phyloP scores from a whole-genome alignment of 768 basidiomycete species.

The Podaxis sp. region DNA sequence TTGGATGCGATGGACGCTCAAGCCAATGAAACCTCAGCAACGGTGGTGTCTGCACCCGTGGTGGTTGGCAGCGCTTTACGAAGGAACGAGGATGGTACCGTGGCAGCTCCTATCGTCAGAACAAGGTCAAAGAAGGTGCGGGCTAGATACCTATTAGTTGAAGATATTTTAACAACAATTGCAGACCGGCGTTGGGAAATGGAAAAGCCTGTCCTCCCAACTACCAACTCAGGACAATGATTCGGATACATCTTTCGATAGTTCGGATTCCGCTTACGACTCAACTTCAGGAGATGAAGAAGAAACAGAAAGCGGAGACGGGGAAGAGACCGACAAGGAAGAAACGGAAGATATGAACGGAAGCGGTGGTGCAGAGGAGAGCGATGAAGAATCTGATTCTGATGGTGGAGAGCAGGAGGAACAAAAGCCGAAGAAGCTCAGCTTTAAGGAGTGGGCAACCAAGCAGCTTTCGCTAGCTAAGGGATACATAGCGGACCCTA shows the following conservation, averaged over 20 bases:
- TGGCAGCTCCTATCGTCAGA: conserved; percentile 48
- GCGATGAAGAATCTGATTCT: conserved; percentile 17
- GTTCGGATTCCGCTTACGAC: conserved; percentile 67
- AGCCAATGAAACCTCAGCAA: conserved; percentile 15
- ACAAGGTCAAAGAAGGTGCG: conserved; percentile 33
- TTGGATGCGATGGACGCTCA: conserved; percentile 13
- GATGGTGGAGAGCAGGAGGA: conserved; percentile 21
- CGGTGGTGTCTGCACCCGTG: conserved; percentile 20
- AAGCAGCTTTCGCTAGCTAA: conserved; percentile 63
- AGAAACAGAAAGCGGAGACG: conserved; percentile 18
- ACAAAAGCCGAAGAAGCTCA: conserved; percentile 36
- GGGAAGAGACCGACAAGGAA: conserved; percentile 5
- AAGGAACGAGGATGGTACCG: conserved; percentile 62
- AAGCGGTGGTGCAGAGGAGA: conserved; percentile 21
- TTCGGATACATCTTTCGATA: conserved; percentile 69
- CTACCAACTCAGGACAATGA: conserved; percentile 25
- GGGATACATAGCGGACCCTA: conserved; percentile 27
- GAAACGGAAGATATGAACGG: conserved; percentile 20
- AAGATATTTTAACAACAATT: conserved; percentile 17
- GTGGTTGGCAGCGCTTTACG: conserved; percentile 64
- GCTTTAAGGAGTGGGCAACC: conserved; percentile 90
- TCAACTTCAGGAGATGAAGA: conserved; percentile 17
- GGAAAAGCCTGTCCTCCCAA: background rate
- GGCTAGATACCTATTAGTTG: background rate
- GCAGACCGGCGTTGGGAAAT: conserved; percentile 47